Conservation (phyloP, 2,329 filamentous ascomycete genomes). For the Cladosporium sp. region DNA sequence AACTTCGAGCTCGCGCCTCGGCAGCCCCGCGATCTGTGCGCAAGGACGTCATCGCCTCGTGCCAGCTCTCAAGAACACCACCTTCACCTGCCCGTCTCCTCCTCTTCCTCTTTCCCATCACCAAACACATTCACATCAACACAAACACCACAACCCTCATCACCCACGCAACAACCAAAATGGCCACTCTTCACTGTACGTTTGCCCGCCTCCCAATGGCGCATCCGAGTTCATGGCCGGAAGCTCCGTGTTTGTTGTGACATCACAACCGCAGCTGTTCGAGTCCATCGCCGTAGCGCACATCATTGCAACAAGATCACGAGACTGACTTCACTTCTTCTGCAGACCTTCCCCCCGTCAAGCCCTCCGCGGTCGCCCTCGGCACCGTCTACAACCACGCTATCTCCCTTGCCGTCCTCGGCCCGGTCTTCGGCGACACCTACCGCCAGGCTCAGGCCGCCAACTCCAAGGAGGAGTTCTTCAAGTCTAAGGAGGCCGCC, state of each 20-base stretch:
- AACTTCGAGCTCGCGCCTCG: no score
- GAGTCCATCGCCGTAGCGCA: slow-evolving; percentile 4
- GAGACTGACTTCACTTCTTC: slow-evolving; percentile 2
- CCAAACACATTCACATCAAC: slow-evolving; percentile 2
- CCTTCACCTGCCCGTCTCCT: no score
- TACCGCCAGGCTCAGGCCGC: slow-evolving; percentile 87
- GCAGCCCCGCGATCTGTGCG: no score
- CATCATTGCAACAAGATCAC: neutral
- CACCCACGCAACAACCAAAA: slow-evolving; percentile 28
- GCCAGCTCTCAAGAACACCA: no score
- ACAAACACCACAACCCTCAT: slow-evolving; percentile 4
- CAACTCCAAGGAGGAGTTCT: slow-evolving; percentile 94
- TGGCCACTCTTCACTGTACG: slow-evolving; percentile 56
- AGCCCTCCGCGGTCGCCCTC: slow-evolving; percentile 95
- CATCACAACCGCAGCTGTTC: neutral
- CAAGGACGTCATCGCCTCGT: no score
- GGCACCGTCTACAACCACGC: slow-evolving; percentile 95
- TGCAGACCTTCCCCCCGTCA: slow-evolving; percentile 71
- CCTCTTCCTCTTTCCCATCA: neutral
- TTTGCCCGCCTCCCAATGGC: slow-evolving; percentile 15
- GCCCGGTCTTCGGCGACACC: slow-evolving; percentile 86
- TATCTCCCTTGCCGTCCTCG: slow-evolving; percentile 78
- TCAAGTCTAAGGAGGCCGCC: slow-evolving; percentile 85
- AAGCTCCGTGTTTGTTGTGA: slow-evolving; percentile 8
- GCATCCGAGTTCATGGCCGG: neutral